Evolutionary conservation across 768 basidiomycete genomes (phyloP).

Genomic region (Collybiopsis luxurians): DNA sequence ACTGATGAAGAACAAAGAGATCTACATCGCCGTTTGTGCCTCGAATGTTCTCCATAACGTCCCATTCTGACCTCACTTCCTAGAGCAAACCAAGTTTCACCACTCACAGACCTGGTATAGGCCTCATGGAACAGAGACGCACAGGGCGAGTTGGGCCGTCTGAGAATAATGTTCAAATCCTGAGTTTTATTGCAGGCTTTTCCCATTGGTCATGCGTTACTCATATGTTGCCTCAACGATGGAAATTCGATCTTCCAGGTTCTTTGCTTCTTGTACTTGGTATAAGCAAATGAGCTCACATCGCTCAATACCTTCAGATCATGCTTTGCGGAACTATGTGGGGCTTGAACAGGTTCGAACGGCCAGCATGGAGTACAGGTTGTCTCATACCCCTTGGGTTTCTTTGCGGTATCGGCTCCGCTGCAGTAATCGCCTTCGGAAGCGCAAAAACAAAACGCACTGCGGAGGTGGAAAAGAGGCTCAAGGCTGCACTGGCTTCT

Average conservation of each 20-base stretch:
- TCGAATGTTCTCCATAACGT: not conserved
- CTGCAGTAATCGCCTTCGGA: slow-evolving; percentile 72
- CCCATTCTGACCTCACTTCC: not conserved
- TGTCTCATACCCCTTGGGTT: slow-evolving; percentile 72
- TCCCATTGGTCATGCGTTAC: slow-evolving; percentile 53
- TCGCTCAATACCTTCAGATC: slow-evolving; percentile 39
- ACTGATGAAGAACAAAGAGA: slow-evolving; percentile 62
- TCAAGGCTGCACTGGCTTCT: slow-evolving; percentile 43
- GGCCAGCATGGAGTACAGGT: slow-evolving; percentile 70
- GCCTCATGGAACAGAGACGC: slow-evolving; percentile 81
- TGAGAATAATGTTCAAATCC: not conserved
- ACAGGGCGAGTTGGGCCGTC: slow-evolving; percentile 44
- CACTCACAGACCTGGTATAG: slow-evolving; percentile 83
- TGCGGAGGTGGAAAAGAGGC: slow-evolving; percentile 52
- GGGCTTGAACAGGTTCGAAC: slow-evolving; percentile 68
- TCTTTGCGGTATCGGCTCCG: slow-evolving; percentile 73
- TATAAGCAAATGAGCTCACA: not conserved
- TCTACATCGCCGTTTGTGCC: slow-evolving; percentile 57
- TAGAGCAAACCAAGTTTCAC: slow-evolving; percentile 69
- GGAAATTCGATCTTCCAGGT: slow-evolving; percentile 84
- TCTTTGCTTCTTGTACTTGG: slow-evolving; percentile 5
- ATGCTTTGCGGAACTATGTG: slow-evolving; percentile 79
- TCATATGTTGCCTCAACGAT: slow-evolving; percentile 71
- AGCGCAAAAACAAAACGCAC: slow-evolving; percentile 67
- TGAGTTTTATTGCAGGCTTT: slow-evolving; percentile 44